phyloP scores from a whole-genome alignment of 257 asterid species.

The Prunella vulgaris region DNA sequence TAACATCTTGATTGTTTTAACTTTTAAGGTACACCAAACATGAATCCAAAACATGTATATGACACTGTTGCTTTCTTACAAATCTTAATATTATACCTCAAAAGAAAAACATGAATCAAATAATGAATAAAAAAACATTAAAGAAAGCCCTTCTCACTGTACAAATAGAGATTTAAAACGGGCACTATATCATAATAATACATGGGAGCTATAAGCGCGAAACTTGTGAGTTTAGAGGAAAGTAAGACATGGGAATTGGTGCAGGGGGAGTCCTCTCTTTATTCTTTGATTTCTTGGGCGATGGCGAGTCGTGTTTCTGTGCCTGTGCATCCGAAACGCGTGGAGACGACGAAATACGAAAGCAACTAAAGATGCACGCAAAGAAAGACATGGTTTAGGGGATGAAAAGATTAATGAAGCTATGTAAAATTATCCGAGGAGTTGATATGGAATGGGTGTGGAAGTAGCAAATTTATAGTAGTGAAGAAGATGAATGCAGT shows the following conservation, averaged over 20 bases:
- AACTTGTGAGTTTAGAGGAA: slow-evolving; percentile 27
- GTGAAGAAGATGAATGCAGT: background rate
- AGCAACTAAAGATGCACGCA: slow-evolving; percentile 18
- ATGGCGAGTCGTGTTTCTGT: background rate
- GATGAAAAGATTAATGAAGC: background rate
- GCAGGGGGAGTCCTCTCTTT: background rate
- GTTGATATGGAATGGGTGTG: background rate
- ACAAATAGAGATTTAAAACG: too few species aligned
- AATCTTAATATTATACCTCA: too few species aligned
- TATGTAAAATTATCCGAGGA: too few species aligned
- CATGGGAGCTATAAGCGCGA: slow-evolving; percentile 19
- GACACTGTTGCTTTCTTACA: background rate
- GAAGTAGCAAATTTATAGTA: background rate
- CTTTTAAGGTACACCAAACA: background rate
- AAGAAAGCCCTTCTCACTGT: too few species aligned
- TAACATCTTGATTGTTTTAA: background rate
- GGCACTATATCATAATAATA: too few species aligned
- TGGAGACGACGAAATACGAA: slow-evolving; percentile 6
- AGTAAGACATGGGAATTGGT: slow-evolving; percentile 31
- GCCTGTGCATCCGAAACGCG: slow-evolving; percentile 14
- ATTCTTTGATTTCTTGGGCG: background rate
- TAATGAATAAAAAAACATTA: background rate
- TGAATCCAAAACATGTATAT: background rate
- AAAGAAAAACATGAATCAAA: background rate
- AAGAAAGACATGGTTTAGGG: slow-evolving; percentile 22